phyloP scores from a whole-genome alignment of 1,284 basidiomycete genomes.

The Mycena citricolor region DNA sequence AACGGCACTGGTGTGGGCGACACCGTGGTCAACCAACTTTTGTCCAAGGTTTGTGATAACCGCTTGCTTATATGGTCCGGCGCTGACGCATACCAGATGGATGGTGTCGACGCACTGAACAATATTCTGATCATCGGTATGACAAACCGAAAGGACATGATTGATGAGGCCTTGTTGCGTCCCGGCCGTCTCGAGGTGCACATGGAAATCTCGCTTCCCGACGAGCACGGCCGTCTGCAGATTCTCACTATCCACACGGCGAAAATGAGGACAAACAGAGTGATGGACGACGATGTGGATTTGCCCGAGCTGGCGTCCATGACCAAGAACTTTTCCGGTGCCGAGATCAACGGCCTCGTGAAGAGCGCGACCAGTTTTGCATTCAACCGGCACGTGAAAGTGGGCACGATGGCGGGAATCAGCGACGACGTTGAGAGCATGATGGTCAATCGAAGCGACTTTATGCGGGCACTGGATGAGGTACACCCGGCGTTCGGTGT shows the following conservation, averaged over 20 bases:
- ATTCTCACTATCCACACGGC: conserved; percentile 95
- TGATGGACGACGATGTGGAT: conserved; percentile 91
- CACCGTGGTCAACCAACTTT: conserved; percentile 96
- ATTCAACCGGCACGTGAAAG: conserved; percentile 96
- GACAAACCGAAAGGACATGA: conserved; percentile 99
- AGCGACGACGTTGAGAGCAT: conserved; percentile 94
- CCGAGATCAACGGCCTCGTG: conserved; percentile 94
- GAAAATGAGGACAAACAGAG: conserved; percentile 90
- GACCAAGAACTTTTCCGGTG: conserved; percentile 98
- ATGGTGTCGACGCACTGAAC: conserved; percentile 98
- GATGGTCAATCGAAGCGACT: conserved; percentile 87
- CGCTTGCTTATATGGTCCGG: not conserved
- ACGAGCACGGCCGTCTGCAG: conserved; percentile 90
- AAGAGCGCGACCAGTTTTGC: conserved; percentile 99
- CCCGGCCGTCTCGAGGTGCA: conserved; percentile 99
- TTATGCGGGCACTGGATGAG: conserved; percentile 90
- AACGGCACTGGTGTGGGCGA: conserved; percentile 97
- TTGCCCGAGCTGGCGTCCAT: conserved; percentile 78
- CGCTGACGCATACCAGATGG: conserved; percentile 67
- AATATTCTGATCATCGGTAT: conserved; percentile 99
- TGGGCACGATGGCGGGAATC: conserved; percentile 94
- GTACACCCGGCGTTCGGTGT: conserved; percentile 98
- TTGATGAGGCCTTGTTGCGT: conserved; percentile 96
- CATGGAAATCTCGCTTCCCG: conserved; percentile 98
- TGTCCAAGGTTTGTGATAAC: conserved; percentile 76